A percentile compares a stretch with the other conserved stretches of the same genome.
phyloP scores from a whole-genome alignment of 23 red algal species.

The Gracilaria domingensis region DNA sequence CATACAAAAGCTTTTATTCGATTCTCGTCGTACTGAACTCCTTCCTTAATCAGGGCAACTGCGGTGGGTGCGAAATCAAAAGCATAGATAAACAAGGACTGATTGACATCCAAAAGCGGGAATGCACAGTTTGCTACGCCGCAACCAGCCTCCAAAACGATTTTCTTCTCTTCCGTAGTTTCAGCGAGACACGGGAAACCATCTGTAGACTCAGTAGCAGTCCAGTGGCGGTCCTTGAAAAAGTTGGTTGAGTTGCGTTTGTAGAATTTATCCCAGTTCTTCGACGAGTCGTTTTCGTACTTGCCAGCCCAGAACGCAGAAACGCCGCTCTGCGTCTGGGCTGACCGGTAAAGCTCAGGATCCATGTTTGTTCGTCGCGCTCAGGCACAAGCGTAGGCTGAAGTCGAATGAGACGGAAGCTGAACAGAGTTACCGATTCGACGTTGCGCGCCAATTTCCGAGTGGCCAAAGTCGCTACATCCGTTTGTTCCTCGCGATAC shows the following conservation, averaged over 20 bases:
- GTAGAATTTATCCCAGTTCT: conserved; percentile 90
- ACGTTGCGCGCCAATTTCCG: no score
- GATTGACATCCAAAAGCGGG: conserved; percentile 73
- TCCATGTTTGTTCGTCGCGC: background rate
- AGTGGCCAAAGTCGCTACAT: no score
- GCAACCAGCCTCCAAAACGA: conserved; percentile 78
- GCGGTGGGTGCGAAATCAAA: conserved; percentile 88
- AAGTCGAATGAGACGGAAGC: no score
- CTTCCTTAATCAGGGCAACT: conserved; percentile 45
- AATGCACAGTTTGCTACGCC: conserved; percentile 86
- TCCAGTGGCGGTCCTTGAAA: conserved; percentile 83
- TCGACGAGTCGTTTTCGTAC: conserved; percentile 62
- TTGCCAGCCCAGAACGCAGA: conserved; percentile 52
- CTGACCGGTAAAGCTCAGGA: conserved; percentile 28
- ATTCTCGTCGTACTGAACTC: conserved; percentile 55
- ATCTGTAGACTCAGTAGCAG: conserved; percentile 45
- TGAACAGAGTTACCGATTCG: no score
- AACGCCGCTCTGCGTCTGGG: conserved; percentile 55
- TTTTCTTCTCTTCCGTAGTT: background rate
- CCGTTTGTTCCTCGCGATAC: no score
- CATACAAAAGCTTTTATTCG: conserved; percentile 78
- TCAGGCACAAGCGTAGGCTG: background rate
- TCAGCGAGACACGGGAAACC: conserved; percentile 66
- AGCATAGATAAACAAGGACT: conserved; percentile 66
- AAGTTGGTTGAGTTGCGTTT: conserved; percentile 72